Conservation (phyloP, 495 filamentous ascomycete species). For the Penicillium lagena region DNA sequence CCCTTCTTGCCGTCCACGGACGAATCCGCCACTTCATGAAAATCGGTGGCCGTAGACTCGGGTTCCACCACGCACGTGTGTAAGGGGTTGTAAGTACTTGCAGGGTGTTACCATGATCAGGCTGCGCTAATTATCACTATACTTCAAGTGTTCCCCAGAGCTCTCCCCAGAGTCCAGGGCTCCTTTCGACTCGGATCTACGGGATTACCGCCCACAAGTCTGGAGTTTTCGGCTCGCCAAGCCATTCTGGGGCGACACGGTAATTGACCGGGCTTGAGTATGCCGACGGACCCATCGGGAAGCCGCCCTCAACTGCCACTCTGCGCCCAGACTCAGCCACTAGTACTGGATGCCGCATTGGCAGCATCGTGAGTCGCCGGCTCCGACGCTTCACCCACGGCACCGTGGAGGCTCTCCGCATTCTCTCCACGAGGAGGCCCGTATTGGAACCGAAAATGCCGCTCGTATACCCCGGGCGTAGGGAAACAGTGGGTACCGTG, state of each 20-base stretch:
- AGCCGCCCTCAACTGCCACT: constrained; percentile 20
- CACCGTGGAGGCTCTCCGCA: constrained; percentile 16
- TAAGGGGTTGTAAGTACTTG: too few relatives aligned
- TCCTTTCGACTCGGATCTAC: too few relatives aligned
- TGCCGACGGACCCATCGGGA: constrained; percentile 7
- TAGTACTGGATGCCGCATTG: neutral
- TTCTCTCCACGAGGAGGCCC: constrained; percentile 12
- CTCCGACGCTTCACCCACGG: constrained; percentile 3
- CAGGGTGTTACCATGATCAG: too few relatives aligned
- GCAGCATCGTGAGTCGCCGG: constrained; percentile 8
- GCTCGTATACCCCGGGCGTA: neutral
- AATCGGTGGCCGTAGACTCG: too few relatives aligned
- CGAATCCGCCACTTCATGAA: too few relatives aligned
- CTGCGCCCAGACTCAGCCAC: neutral
- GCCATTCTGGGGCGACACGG: constrained; percentile 5
- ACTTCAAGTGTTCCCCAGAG: too few relatives aligned
- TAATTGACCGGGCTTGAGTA: constrained; percentile 7
- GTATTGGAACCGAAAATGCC: neutral
- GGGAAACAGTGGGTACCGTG: neutral
- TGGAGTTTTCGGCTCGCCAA: constrained; percentile 2
- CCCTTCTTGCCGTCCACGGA: too few relatives aligned
- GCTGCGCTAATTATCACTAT: too few relatives aligned
- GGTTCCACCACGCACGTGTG: too few relatives aligned
- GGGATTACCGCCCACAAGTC: neutral
- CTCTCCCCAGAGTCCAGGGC: too few relatives aligned